These are phyloP conservation scores for Fusarium sp. DNA, from an alignment of 2,329 filamentous ascomycete genomes.

Conservation along the genomic window DNA sequence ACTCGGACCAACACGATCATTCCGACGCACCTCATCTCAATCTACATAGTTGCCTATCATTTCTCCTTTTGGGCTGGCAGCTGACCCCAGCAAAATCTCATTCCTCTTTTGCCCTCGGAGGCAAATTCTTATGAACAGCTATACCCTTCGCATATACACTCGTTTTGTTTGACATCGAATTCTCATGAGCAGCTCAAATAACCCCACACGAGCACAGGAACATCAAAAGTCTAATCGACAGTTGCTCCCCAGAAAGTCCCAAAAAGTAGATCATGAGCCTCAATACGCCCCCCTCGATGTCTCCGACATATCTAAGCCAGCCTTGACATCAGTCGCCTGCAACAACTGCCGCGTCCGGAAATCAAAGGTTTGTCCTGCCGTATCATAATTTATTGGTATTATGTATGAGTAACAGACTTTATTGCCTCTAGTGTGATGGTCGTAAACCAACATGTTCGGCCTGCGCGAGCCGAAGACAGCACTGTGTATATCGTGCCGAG, in stretches of 20 bases:
- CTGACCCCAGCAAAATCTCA: background rate
- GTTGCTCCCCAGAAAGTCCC: constrained; percentile 6
- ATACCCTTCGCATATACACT: background rate
- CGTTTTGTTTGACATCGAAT: background rate
- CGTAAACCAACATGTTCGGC: constrained; percentile 19
- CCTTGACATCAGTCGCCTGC: constrained; percentile 21
- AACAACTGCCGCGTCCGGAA: constrained; percentile 17
- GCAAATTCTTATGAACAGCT: background rate
- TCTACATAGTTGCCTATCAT: background rate
- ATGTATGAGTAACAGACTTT: background rate
- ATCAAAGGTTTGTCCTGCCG: constrained; percentile 13
- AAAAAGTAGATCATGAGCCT: background rate
- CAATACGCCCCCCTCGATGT: constrained; percentile 7
- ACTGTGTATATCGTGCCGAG: constrained; percentile 20
- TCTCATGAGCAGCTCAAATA: constrained; percentile 12
- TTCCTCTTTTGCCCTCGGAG: background rate
- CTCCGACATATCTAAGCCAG: background rate
- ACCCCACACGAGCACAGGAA: constrained; percentile 4
- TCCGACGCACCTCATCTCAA: background rate
- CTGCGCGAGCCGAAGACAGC: constrained; percentile 14
- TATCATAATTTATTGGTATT: too few relatives aligned
- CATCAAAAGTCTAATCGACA: constrained; percentile 16
- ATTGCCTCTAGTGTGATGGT: constrained; percentile 13
- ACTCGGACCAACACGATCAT: background rate
- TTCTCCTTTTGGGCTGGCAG: background rate